Evolutionary conservation across 2,329 filamentous ascomycete genomes (phyloP).

Genomic region (Metarhizium album): DNA sequence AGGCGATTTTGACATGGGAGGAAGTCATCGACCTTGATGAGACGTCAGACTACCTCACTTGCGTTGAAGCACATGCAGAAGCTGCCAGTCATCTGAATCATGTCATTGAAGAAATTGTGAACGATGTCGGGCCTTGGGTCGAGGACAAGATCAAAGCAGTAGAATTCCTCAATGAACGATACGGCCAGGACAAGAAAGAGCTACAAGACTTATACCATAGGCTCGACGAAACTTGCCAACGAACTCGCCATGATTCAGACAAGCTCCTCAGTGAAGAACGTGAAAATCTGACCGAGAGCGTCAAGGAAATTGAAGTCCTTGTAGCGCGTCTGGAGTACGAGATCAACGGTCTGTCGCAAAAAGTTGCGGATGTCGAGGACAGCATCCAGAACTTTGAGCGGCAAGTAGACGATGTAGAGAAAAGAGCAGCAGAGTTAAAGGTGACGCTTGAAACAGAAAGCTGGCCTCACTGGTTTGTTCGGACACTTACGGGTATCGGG

Average conservation of each 20-base stretch:
- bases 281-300: conserved; percentile 54
- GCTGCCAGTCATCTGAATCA: conserved; percentile 45
- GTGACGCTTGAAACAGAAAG: conserved; percentile 51
- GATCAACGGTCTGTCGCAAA: conserved; percentile 65
- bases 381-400: conserved; percentile 69
- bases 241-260: conserved; percentile 54
- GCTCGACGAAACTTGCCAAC: conserved; percentile 58
- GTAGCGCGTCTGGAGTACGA: conserved; percentile 88
- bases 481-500: conserved; percentile 49
- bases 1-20: conserved; percentile 60
- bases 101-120: conserved; percentile 40
- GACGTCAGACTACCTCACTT: conserved; percentile 14
- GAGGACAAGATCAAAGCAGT: conserved; percentile 44
- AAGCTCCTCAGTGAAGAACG: conserved; percentile 62
- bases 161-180: conserved; percentile 48
- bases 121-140: conserved; percentile 50
- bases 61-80: conserved; percentile 31
- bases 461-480: conserved; percentile 53
- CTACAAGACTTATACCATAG: conserved; percentile 59
- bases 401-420: conserved; percentile 63
- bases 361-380: conserved; percentile 79
- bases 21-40: conserved; percentile 36
- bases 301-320: conserved; percentile 71
- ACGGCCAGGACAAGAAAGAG: conserved; percentile 52
- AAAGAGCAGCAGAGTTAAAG: conserved; percentile 51